These are phyloP conservation scores for Ophiostoma sp. DNA, from an alignment of 2,329 filamentous ascomycete species.

Conservation along the genomic window DNA sequence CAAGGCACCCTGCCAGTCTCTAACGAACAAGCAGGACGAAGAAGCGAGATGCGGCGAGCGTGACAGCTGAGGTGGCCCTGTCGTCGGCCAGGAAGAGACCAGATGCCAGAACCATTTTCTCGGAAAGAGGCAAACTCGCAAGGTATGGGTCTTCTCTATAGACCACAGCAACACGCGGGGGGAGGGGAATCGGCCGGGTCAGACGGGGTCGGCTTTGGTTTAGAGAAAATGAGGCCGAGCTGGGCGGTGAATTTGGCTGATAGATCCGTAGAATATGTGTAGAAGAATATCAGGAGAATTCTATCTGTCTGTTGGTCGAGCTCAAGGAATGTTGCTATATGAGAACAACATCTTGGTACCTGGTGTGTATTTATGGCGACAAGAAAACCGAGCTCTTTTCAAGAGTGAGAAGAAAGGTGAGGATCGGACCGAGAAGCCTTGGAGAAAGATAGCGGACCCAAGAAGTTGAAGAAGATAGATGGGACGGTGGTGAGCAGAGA, in stretches of 20 bases:
- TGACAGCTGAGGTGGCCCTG: slow-evolving; percentile 24
- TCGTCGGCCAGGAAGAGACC: not conserved
- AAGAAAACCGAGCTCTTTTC: not conserved
- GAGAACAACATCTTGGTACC: not conserved
- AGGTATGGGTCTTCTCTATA: not conserved
- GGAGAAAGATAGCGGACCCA: not conserved
- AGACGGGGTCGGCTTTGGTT: not conserved
- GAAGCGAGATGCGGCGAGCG: slow-evolving; percentile 25
- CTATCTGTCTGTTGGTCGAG: not conserved
- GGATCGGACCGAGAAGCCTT: not conserved
- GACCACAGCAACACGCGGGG: not conserved
- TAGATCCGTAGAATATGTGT: not conserved
- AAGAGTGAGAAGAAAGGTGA: no score
- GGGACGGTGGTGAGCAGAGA: not conserved
- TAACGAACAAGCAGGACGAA: slow-evolving; percentile 22
- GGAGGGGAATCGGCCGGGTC: not conserved
- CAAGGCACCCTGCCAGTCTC: slow-evolving; percentile 24
- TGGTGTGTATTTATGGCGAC: not conserved
- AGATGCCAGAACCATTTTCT: not conserved
- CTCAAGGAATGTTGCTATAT: not conserved
- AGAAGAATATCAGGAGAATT: not conserved
- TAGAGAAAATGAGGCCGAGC: not conserved
- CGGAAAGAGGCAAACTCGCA: slow-evolving; percentile 4
- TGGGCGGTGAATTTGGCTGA: not conserved
- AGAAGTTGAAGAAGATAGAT: not conserved